Percentiles rank a stretch among this genome's conserved stretches.
These are phyloP conservation scores for Epichloe gansuensis DNA, from an alignment of 2,329 filamentous ascomycete species.

Conservation along the genomic window DNA sequence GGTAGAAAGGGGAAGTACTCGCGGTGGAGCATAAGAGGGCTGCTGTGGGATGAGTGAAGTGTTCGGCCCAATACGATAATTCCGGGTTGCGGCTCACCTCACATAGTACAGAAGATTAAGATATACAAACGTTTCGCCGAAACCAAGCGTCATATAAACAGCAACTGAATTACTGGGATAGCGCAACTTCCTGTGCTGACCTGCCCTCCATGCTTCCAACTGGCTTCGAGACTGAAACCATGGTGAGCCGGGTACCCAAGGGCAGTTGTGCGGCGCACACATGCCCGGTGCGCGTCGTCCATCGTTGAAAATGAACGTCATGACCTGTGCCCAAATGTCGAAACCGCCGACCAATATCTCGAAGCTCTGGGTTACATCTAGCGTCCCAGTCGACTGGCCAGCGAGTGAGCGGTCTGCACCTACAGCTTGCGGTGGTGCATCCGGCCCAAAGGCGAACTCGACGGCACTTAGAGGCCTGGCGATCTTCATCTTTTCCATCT, in stretches of 20 bases:
- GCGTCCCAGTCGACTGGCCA: conserved; percentile 7
- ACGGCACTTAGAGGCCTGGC: conserved; percentile 18
- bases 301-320: conserved; percentile 29
- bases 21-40: conserved; percentile 27
- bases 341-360: conserved; percentile 29
- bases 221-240: conserved; percentile 20
- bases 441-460: conserved; percentile 27
- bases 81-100: conserved; percentile 17
- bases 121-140: conserved; percentile 29
- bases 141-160: conserved; percentile 25
- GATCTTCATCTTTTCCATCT: conserved; percentile 22
- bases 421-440: conserved; percentile 7
- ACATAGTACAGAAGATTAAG: conserved; percentile 31
- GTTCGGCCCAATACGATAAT: not conserved
- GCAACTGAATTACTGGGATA: conserved; percentile 25
- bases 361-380: conserved; percentile 17
- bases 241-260: conserved; percentile 23
- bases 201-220: conserved; percentile 22
- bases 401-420: conserved; percentile 3
- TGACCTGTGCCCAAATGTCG: conserved; percentile 29
- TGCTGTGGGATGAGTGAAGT: conserved; percentile 6
- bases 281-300: conserved; percentile 27
- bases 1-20: conserved; percentile 33
- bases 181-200: conserved; percentile 22
- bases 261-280: conserved; percentile 24